Evolutionary conservation across 2,329 filamentous ascomycete species (phyloP).

Genomic region (Alternaria brassicicola): DNA sequence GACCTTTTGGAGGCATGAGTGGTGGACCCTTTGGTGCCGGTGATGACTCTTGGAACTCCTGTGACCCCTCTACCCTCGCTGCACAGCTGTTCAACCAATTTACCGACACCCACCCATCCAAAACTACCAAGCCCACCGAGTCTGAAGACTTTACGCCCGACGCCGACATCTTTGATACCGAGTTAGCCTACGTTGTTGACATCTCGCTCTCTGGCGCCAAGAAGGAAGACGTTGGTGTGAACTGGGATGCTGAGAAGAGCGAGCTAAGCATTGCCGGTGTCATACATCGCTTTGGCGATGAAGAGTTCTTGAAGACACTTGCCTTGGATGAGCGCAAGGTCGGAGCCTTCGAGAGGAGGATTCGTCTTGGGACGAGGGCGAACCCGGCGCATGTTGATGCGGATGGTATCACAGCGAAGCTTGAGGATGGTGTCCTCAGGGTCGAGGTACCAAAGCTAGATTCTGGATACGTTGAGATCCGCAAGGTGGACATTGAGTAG

Average conservation of each 20-base stretch:
- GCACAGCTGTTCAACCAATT: slow-evolving; percentile 45
- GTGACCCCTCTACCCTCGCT: slow-evolving; percentile 38
- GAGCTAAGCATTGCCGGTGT: slow-evolving; percentile 73
- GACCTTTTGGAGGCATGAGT: slow-evolving; percentile 15
- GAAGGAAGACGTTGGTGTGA: slow-evolving; percentile 78
- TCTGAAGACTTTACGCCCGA: slow-evolving; percentile 63
- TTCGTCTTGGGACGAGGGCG: slow-evolving; percentile 63
- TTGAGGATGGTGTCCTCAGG: slow-evolving; percentile 78
- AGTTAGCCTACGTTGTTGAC: slow-evolving; percentile 68
- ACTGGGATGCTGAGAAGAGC: slow-evolving; percentile 73
- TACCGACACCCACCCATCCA: slow-evolving; percentile 24
- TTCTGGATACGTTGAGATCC: slow-evolving; percentile 65
- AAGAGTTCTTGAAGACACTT: slow-evolving; percentile 70
- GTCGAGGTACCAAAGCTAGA: slow-evolving; percentile 75
- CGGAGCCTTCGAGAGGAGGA: slow-evolving; percentile 74
- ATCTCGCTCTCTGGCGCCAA: slow-evolving; percentile 76
- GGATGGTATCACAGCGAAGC: slow-evolving; percentile 71
- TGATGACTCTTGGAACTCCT: slow-evolving; percentile 17
- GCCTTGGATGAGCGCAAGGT: slow-evolving; percentile 70
- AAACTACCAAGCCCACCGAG: slow-evolving; percentile 19
- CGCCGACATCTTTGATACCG: slow-evolving; percentile 77
- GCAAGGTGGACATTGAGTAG: slow-evolving; percentile 60
- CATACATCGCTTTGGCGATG: slow-evolving; percentile 71
- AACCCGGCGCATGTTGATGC: slow-evolving; percentile 69
- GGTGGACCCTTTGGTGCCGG: slow-evolving; percentile 21